Evolutionary conservation across 768 basidiomycete genomes (phyloP), one percentile per base, ranked within the genome.

Genomic region (Boletellus sp.): DNA sequence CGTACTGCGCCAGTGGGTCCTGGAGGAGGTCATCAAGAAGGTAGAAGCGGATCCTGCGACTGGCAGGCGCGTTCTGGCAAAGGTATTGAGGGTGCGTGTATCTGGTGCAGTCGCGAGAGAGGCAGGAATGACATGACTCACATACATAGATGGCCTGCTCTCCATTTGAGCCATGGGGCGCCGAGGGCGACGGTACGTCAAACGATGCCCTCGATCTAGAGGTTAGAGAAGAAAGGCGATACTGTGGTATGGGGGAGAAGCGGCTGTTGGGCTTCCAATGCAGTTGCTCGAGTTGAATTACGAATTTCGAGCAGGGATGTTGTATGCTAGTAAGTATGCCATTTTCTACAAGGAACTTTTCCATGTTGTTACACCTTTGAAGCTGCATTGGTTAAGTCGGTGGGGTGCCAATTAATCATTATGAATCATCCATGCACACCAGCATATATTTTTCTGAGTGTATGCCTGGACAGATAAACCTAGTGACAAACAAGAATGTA

Each of bases 1-100:
- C 68, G 84, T 95, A 31, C 69, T 98, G 51, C 75, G 96, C 52
- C 96, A 98, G 69, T 98, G 96, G 96, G 72, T 98, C 9, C 74
- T 99, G 31, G 94, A 98, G 65, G 94, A 98, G 62, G 85, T 90
- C 20, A 98, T 98, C 62, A 68, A 70, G 53, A 78, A 78, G 55
- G 79, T 92, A 2, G 88, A 93, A 62, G 68, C 70, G 51, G 87
- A 93, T 59, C 63, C 73, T 10, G 71, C 73, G 19, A 78, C 71
- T 51, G 87, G 87, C 42, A 84, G 82, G 70, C 73, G 77, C 50
- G 70, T 87, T 3, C 70, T 97, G 44, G 83, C 82, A 12, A 90
- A 91, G 68, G 86, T 96, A 16, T 71, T 96, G 68, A 78, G 88
- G 72, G 90, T 90, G 54, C 59, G 84, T 51, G 22, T 11, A 28